These are phyloP conservation scores for Leccinum pachyderme DNA, from an alignment of 1,284 basidiomycete genomes.

Conservation along the genomic window DNA sequence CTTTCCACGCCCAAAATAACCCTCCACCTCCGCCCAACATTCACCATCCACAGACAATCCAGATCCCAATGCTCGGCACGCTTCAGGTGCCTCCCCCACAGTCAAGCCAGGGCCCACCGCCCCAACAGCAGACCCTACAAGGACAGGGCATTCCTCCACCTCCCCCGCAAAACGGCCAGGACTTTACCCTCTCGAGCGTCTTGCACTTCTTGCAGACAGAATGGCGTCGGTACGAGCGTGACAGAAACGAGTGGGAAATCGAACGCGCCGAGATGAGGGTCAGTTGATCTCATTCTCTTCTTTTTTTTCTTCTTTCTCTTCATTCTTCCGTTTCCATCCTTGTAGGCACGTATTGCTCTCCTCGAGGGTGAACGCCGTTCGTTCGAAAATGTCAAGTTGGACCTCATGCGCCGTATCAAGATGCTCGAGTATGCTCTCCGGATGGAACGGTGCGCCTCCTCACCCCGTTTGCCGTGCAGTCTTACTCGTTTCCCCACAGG, in stretches of 20 bases:
- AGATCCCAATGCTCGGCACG: constrained; percentile 68
- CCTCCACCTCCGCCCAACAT: constrained; percentile 29
- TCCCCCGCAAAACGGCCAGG: constrained; percentile 77
- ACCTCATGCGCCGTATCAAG: constrained; percentile 94
- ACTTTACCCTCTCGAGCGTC: constrained; percentile 91
- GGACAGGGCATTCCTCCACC: constrained; percentile 68
- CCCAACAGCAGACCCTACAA: constrained; percentile 48
- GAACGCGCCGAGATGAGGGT: constrained; percentile 99
- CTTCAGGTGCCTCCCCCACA: constrained; percentile 57
- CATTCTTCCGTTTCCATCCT: not conserved
- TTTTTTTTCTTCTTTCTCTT: constrained; percentile 1
- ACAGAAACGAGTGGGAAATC: constrained; percentile 99
- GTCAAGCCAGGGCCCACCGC: constrained; percentile 35
- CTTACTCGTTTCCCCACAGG: constrained; percentile 40
- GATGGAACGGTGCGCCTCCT: constrained; percentile 78
- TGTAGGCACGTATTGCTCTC: constrained; percentile 91
- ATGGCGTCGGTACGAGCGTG: constrained; percentile 95
- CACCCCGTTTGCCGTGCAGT: constrained; percentile 4
- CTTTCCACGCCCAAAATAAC: constrained; percentile 28
- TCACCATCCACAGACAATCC: constrained; percentile 43
- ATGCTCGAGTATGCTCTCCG: constrained; percentile 97
- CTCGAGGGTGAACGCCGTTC: constrained; percentile 95
- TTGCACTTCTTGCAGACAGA: constrained; percentile 98
- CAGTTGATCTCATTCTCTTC: constrained; percentile 33
- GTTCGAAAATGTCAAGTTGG: constrained; percentile 95